Percentiles rank a stretch among this genome's conserved stretches.
Conservation (phyloP, 164 flowering plant genomes). For the Pachysandra terminalis region DNA sequence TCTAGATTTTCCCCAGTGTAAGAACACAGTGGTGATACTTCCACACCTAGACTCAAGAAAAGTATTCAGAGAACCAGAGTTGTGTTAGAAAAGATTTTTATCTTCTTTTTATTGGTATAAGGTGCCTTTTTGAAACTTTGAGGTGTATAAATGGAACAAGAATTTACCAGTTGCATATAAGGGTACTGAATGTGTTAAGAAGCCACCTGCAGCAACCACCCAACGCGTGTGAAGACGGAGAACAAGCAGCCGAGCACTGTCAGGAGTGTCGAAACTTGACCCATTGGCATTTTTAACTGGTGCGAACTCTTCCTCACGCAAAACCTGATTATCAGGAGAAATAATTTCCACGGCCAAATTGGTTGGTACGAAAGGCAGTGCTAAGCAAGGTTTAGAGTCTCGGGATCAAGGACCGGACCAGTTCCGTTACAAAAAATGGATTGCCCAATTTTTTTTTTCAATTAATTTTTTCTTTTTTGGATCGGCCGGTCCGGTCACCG, state of each 20-base stretch:
- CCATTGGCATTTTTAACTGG: conserved; percentile 98
- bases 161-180: conserved; percentile 76
- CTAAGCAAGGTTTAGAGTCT: background rate
- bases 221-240: conserved; percentile 95
- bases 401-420: no score
- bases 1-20: conserved; percentile 97
- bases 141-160: background rate
- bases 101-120: background rate
- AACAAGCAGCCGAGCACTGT: conserved; percentile 79
- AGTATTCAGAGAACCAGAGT: background rate
- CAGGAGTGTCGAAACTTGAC: conserved; percentile 86
- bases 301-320: conserved; percentile 96
- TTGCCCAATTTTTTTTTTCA: no score
- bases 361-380: background rate
- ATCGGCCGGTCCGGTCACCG: no score
- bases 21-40: conserved; percentile 91
- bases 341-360: conserved; percentile 1
- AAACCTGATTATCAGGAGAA: conserved; percentile 32
- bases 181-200: conserved; percentile 93
- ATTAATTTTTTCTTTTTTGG: no score
- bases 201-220: conserved; percentile 98
- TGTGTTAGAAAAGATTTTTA: background rate
- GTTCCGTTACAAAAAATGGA: no score
- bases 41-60: conserved; percentile 61
- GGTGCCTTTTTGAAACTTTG: background rate